phyloP scores from a whole-genome alignment of 768 basidiomycete genomes.

The Tremella fuciformis region DNA sequence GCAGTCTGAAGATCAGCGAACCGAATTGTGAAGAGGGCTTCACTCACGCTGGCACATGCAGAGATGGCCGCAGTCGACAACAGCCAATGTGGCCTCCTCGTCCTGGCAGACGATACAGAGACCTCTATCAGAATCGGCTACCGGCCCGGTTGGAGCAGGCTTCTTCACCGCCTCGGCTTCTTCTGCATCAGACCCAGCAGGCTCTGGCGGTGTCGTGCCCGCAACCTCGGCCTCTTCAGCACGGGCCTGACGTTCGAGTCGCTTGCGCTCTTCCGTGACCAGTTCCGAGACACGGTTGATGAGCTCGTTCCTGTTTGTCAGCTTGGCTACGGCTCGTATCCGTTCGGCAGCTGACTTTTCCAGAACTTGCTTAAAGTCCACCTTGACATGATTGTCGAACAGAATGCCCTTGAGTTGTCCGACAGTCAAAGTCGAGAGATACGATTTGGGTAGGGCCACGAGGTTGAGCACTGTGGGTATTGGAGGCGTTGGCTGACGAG shows the following conservation, averaged over 20 bases:
- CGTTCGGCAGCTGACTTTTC: constrained; percentile 61
- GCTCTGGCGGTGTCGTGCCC: constrained; percentile 10
- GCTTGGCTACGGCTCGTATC: neutral
- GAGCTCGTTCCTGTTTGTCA: constrained; percentile 36
- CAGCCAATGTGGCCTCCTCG: constrained; percentile 87
- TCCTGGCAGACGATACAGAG: constrained; percentile 91
- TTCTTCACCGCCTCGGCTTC: constrained; percentile 1
- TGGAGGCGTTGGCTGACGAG: constrained; percentile 53
- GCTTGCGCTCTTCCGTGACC: constrained; percentile 44
- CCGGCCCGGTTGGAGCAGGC: constrained; percentile 47
- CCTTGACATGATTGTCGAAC: constrained; percentile 68
- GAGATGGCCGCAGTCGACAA: constrained; percentile 81
- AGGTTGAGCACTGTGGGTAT: constrained; percentile 68
- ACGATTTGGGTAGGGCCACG: constrained; percentile 61
- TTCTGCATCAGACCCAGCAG: constrained; percentile 7
- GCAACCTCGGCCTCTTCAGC: constrained; percentile 39
- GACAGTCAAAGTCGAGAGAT: constrained; percentile 65
- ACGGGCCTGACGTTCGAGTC: constrained; percentile 44
- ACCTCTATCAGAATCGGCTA: constrained; percentile 57
- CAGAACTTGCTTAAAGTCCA: constrained; percentile 63
- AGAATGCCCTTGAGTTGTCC: constrained; percentile 72
- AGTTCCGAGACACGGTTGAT: constrained; percentile 46
- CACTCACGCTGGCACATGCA: constrained; percentile 45
- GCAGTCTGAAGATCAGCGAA: constrained; percentile 21
- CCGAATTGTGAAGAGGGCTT: neutral